Conservation (phyloP, 805 yeast genomes). For the Starmerella apicola region DNA sequence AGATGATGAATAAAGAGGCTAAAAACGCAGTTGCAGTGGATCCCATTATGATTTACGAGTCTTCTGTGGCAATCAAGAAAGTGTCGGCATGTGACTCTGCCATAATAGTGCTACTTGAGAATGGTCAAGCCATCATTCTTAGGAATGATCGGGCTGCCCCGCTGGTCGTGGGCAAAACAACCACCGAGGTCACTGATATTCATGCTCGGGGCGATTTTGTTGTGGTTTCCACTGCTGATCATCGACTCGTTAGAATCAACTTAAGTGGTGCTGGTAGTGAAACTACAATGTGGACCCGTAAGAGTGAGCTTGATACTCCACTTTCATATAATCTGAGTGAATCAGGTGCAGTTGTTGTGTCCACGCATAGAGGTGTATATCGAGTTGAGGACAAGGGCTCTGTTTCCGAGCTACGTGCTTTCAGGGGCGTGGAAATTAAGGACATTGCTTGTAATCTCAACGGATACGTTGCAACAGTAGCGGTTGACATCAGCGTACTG, state of each 20-base stretch:
- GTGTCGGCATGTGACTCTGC: slow-evolving; percentile 16
- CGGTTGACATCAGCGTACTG: too few species aligned
- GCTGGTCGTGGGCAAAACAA: slow-evolving; percentile 3
- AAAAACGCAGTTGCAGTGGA: slow-evolving; percentile 5
- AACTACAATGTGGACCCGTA: slow-evolving; percentile 13
- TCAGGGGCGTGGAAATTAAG: neutral
- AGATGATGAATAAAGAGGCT: slow-evolving; percentile 14
- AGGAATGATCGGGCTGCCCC: neutral
- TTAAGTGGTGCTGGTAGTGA: slow-evolving; percentile 1
- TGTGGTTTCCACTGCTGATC: slow-evolving; percentile 10
- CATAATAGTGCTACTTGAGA: slow-evolving; percentile 10
- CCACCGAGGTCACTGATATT: slow-evolving; percentile 5
- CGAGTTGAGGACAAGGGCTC: slow-evolving; percentile 13
- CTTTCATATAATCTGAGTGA: slow-evolving; percentile 16
- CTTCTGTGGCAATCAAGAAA: slow-evolving; percentile 7
- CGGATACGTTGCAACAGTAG: neutral
- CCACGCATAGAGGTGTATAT: slow-evolving; percentile 17
- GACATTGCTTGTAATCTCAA: neutral
- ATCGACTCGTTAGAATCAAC: slow-evolving; percentile 8
- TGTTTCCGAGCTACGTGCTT: slow-evolving; percentile 1
- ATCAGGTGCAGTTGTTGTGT: slow-evolving; percentile 16
- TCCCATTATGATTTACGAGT: slow-evolving; percentile 12
- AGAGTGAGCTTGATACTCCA: slow-evolving; percentile 11
- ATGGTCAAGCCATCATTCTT: slow-evolving; percentile 10
- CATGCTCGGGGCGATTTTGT: slow-evolving; percentile 13